Conservation (phyloP, 345 rosid species). For the Dovyalis caffra region DNA sequence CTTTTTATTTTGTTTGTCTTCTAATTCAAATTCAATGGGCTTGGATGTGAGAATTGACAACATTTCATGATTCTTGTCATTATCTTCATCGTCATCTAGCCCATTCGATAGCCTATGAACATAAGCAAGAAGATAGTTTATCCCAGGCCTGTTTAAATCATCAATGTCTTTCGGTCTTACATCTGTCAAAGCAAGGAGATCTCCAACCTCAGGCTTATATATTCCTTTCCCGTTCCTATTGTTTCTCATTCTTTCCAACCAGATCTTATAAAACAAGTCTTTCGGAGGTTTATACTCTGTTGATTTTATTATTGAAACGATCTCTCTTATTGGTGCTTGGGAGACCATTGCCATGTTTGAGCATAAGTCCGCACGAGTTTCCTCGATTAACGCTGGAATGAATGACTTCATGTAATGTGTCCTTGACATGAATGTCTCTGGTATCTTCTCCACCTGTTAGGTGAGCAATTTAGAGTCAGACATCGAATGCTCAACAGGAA, state of each 20-base stretch:
- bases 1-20: not conserved
- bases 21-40: constrained; percentile 16
- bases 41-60: constrained; percentile 34
- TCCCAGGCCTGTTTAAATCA: constrained; percentile 35
- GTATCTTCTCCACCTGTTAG: not conserved
- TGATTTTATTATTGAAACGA: not conserved
- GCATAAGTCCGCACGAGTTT: not conserved
- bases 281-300: not conserved
- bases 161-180: constrained; percentile 29
- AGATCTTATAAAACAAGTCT: not conserved
- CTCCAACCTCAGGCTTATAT: constrained; percentile 32
- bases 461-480: not conserved
- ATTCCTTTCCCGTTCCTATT: not conserved
- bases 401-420: not conserved
- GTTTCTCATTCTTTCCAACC: not conserved
- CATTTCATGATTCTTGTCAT: not conserved
- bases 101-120: constrained; percentile 11
- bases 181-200: constrained; percentile 40
- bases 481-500: no score
- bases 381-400: not conserved
- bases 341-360: not conserved
- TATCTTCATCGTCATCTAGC: not conserved
- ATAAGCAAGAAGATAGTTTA: constrained; percentile 34
- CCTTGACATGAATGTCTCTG: not conserved
- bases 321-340: not conserved